Base-by-base conservation (phyloP, 352 stramenopile species). In the Aphanomyces euteiches region DNA sequence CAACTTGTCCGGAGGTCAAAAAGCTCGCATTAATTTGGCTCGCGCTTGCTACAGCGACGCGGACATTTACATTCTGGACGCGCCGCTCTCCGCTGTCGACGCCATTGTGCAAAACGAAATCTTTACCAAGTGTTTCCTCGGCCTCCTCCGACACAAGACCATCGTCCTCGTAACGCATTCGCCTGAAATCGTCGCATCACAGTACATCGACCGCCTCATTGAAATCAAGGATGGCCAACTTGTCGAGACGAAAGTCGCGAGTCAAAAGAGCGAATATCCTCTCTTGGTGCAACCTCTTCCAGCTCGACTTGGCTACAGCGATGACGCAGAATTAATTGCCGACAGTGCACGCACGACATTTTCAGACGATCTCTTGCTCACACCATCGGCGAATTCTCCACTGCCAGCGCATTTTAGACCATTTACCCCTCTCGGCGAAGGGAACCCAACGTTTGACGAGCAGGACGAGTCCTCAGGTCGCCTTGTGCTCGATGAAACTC, bases 41-140 rank as follows among this genome's bases (percentile, higher is more conserved):
- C 66, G 66, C 8, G 61, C 61, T 34, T 61, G 47, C 40, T 69
- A 69, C 36, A 65, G 38, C 5, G 57, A 65, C 37, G 77, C 81
- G 3, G 88, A 98, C 73, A 75, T 97, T 19, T 93, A 89, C 74
- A 53, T 98, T 5, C 75, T 98, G 10, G 93, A 98, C 73, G 90
- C 97, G 73, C 79, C 87, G 13, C 74, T 98, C 3, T 80, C 77
- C 39, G 91, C 91, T 17, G 92, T 98, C 2, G 93, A 98, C 76
- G 85, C 83, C 45, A 65, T 65, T 8, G 92, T 98, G 38, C 89
- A 79, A n/a, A 83, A 84, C 53, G 82, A 93, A 74, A 67, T 97
- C 12, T 97, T 97, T 70, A 72, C 90, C 15, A 72, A 96, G 38
- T 92, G 83, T 66, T 90, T 97, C 61, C 56, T 69, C 28, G 61